Evolutionary conservation across 164 flowering plant species (phyloP).

Genomic region (Umbellularia californica): DNA sequence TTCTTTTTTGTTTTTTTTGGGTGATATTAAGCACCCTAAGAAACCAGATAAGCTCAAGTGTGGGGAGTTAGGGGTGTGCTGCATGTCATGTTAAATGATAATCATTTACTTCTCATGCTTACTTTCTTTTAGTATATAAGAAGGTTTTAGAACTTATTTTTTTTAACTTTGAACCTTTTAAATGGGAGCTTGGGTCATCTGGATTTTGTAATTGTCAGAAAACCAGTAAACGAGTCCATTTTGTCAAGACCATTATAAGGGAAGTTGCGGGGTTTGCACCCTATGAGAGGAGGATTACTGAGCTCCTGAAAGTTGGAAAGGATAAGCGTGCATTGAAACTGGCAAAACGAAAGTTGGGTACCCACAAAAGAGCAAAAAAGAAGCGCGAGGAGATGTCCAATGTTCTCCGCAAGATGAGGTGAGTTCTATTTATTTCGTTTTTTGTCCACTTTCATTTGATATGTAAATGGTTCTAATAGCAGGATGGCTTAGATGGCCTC

Average conservation of each 20-base stretch:
- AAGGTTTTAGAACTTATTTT: too few species aligned
- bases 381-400: slow-evolving; percentile 47
- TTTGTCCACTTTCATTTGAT: background rate
- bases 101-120: too few species aligned
- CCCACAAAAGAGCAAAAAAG: slow-evolving; percentile 45
- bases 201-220: slow-evolving; percentile 17
- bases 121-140: too few species aligned
- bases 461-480: background rate
- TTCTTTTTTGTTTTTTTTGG: too few species aligned
- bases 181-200: too few species aligned
- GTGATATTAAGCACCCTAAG: too few species aligned
- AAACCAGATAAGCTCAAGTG: too few species aligned
- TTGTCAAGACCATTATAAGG: slow-evolving; percentile 31
- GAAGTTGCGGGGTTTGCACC: slow-evolving; percentile 51
- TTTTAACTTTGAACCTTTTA: too few species aligned
- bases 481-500: background rate
- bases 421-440: background rate
- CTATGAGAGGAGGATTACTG: slow-evolving; percentile 44
- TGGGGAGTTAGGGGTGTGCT: too few species aligned
- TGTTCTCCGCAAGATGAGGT: slow-evolving; percentile 46
- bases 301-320: slow-evolving; percentile 42
- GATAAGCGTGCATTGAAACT: slow-evolving; percentile 43
- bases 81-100: too few species aligned
- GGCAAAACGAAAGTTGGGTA: slow-evolving; percentile 44
- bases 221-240: slow-evolving; percentile 36